Conservation (phyloP, 2,329 filamentous ascomycete genomes). For the Colletotrichum graminicola region DNA sequence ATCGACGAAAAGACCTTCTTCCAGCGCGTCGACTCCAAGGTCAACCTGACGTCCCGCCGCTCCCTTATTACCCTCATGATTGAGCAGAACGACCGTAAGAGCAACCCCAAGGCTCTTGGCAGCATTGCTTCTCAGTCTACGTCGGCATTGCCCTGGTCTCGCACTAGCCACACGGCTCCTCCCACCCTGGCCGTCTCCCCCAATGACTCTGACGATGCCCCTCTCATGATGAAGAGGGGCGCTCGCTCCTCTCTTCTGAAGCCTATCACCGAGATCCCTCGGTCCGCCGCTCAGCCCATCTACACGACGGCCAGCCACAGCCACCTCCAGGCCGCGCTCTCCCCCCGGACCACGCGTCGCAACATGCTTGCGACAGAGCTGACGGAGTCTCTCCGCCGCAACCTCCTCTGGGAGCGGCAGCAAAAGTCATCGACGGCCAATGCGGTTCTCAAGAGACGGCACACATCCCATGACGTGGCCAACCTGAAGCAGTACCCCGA, state of each 20-base stretch:
- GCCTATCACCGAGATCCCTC: conserved; percentile 72
- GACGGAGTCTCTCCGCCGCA: conserved; percentile 90
- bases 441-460: conserved; percentile 87
- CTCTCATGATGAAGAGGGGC: conserved; percentile 74
- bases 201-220: conserved; percentile 72
- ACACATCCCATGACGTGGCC: conserved; percentile 91
- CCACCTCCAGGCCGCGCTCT: conserved; percentile 80
- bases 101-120: conserved; percentile 70
- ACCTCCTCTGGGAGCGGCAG: conserved; percentile 94
- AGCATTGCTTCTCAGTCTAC: conserved; percentile 76
- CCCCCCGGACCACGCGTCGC: conserved; percentile 89
- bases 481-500: conserved; percentile 88
- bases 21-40: conserved; percentile 89
- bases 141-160: conserved; percentile 74
- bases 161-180: conserved; percentile 59
- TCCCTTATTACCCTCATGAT: conserved; percentile 93
- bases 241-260: conserved; percentile 62
- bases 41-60: conserved; percentile 85
- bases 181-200: conserved; percentile 62
- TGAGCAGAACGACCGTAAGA: conserved; percentile 75
- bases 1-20: conserved; percentile 85
- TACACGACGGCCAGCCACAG: conserved; percentile 72
- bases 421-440: conserved; percentile 93
- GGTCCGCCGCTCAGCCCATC: conserved; percentile 81
- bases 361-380: conserved; percentile 97